Base-by-base conservation (phyloP, 139 green algal genomes). In the Astrephomene gubernaculifera region DNA sequence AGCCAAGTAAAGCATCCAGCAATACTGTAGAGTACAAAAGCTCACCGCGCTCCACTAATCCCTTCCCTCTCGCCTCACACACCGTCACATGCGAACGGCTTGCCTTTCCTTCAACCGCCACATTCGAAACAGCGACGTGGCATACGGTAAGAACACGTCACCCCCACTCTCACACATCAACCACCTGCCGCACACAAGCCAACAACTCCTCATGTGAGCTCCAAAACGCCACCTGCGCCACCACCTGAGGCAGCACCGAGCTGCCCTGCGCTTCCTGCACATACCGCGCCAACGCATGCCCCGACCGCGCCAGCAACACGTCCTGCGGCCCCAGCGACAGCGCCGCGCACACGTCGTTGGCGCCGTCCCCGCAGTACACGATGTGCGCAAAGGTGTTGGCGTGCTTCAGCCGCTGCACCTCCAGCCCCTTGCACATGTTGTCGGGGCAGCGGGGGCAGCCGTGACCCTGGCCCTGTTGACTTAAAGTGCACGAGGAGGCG, bases 371-470 rank as follows among this genome's bases (percentile, higher is more conserved):
- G 69, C 73, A 86, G 87, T 94, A 97, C 31, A 97, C 87, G 0
- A 97, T 74, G 71, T 87, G 87, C 19, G 69, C 19, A 65, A 90
- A 94, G 14, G 53, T 70, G 44, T 80, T 83, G 61, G 27, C 35
- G 44, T 76, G 35, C 29, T 45, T 43, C 29, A 91, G 81, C 25
- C 72, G 64, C 3, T 84, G 75, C 76, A 98, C 79, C 89, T 98
- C 93, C 29, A 79, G 71, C 2, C 94, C 95, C 89, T 97, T 97
- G 93, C 95, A 98, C 53, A 98, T 61, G 79, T 96, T 96, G 14
- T 64, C 69, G 17, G 95, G 95, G 91, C 95, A 98, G 2, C 91
- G 79, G 0, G 63, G 52, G 92, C 95, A 98, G 39, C 87, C 71
- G 75, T 96, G 95, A 14, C 79, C 57, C 25, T 29, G 29, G 61